phyloP scores from a whole-genome alignment of 2,329 filamentous ascomycete species.

The Thermothelomyces thermophilus region DNA sequence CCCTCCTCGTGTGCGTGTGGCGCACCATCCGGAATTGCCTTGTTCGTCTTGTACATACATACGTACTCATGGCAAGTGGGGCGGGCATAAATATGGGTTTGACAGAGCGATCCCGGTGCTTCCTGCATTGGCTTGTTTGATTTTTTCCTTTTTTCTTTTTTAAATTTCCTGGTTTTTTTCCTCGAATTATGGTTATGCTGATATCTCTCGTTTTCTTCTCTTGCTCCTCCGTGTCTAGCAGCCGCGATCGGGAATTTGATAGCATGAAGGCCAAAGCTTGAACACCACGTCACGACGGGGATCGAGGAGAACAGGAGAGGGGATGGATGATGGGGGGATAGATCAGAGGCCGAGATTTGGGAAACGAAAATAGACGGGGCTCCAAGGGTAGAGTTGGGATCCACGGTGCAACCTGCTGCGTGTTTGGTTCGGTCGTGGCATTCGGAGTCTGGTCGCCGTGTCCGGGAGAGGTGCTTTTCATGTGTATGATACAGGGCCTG shows the following conservation, averaged over 20 bases:
- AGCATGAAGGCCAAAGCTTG: slow-evolving; percentile 19
- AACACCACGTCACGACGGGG: not conserved
- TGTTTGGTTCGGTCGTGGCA: too few species aligned
- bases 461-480: too few species aligned
- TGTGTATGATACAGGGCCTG: too few species aligned
- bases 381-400: too few species aligned
- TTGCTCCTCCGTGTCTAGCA: not conserved
- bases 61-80: not conserved
- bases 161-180: too few species aligned
- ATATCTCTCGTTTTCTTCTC: not conserved
- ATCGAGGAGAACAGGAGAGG: too few species aligned
- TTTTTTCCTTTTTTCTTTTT: not conserved
- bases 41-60: not conserved
- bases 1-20: not conserved
- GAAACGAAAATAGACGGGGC: too few species aligned
- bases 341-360: too few species aligned
- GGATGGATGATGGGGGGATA: too few species aligned
- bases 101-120: not conserved
- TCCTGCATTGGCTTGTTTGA: not conserved
- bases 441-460: too few species aligned
- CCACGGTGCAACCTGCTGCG: too few species aligned
- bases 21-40: not conserved
- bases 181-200: slow-evolving; percentile 3
- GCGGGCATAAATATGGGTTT: too few species aligned
- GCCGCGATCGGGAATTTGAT: slow-evolving; percentile 15